Conservation (phyloP, 2,329 filamentous ascomycete species). For the Pyrenophora tritici-repentis region DNA sequence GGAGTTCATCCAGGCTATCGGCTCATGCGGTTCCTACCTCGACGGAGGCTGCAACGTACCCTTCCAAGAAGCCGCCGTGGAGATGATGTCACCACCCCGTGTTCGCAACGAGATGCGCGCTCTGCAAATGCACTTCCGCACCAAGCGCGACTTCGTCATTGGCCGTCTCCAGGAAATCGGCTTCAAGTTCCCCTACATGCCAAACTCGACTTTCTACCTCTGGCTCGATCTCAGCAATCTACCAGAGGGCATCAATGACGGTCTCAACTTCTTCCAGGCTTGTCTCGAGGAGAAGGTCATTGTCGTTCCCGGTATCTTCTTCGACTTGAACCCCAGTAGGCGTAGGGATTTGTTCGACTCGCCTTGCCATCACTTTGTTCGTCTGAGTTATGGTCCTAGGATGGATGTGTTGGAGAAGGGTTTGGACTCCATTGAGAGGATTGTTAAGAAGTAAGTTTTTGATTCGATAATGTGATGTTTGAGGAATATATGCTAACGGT, state of each 20-base stretch:
- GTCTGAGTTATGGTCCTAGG: constrained; percentile 48
- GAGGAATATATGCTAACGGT: not conserved
- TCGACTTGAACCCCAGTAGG: constrained; percentile 90
- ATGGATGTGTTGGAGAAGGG: constrained; percentile 50
- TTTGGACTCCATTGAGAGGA: constrained; percentile 47
- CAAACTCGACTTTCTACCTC: constrained; percentile 93
- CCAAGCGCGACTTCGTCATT: constrained; percentile 91
- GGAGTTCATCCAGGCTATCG: constrained; percentile 93
- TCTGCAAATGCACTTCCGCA: constrained; percentile 85
- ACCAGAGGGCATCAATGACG: constrained; percentile 83
- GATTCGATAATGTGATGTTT: too few relatives aligned
- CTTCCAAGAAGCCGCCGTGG: constrained; percentile 90
- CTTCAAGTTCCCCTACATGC: constrained; percentile 77
- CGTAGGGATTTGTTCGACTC: constrained; percentile 90
- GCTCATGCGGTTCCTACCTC: constrained; percentile 89
- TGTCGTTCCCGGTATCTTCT: constrained; percentile 96
- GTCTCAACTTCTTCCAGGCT: constrained; percentile 95
- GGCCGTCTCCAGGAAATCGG: constrained; percentile 80
- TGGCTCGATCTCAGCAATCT: constrained; percentile 71
- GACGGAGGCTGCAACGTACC: constrained; percentile 94
- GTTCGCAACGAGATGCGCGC: constrained; percentile 87
- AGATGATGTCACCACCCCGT: constrained; percentile 85
- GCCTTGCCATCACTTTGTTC: constrained; percentile 72
- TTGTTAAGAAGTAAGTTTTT: constrained; percentile 48
- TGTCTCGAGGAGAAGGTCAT: constrained; percentile 94